Evolutionary conservation across 768 basidiomycete species (phyloP).

Genomic region (Mycena maculata): DNA sequence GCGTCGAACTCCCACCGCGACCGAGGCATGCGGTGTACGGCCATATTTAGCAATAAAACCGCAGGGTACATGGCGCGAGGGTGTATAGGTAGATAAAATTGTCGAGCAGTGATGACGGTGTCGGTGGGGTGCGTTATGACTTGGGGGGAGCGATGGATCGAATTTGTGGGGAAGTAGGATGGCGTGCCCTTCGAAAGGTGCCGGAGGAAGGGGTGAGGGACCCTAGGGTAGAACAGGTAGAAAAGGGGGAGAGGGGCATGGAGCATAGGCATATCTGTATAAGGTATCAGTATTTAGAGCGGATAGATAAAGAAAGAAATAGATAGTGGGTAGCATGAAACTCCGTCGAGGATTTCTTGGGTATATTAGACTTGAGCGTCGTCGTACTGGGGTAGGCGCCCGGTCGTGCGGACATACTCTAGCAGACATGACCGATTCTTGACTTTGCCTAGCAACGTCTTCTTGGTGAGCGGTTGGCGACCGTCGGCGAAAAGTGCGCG

Average conservation of each 20-base stretch:
- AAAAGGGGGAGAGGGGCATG: neutral
- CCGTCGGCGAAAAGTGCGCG: neutral
- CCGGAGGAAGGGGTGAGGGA: conserved; percentile 1
- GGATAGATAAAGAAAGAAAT: neutral
- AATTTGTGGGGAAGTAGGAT: neutral
- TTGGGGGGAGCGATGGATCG: no score
- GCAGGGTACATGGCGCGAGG: no score
- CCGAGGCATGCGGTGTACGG: no score
- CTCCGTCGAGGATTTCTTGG: no score
- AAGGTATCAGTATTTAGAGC: neutral
- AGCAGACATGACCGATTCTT: neutral
- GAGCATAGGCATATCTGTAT: neutral
- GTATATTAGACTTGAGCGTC: no score
- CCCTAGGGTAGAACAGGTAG: neutral
- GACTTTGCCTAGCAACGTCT: neutral
- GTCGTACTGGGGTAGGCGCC: neutral
- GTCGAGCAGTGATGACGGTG: no score
- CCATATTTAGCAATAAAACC: no score
- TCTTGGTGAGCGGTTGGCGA: neutral
- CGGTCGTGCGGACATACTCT: neutral
- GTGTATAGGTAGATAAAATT: no score
- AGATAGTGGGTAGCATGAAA: no score
- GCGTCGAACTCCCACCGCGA: no score
- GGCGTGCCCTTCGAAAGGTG: neutral
- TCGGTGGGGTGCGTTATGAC: no score